Percentiles rank a stretch among this genome's conserved stretches.
Conservation (phyloP, 2,329 filamentous ascomycete species). For the Paracorniculantispora psalliotae region DNA sequence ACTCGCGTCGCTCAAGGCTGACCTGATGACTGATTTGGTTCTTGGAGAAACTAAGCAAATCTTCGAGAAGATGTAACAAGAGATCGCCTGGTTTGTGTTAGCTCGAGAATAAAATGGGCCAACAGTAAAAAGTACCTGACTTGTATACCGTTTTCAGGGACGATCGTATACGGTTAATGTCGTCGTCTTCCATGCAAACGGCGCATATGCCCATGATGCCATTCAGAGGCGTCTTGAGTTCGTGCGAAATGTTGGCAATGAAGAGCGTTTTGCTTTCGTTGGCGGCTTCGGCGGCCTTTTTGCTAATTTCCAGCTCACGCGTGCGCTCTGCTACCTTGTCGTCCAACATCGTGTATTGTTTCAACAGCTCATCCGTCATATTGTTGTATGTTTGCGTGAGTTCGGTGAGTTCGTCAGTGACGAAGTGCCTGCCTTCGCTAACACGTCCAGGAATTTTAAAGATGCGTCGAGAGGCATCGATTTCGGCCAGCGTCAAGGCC, state of each 20-base stretch:
- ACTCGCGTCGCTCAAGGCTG: constrained; percentile 78
- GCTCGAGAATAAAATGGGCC: not conserved
- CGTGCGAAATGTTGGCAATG: constrained; percentile 85
- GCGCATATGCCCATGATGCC: constrained; percentile 93
- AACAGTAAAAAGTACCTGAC: constrained; percentile 47
- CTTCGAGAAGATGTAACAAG: constrained; percentile 78
- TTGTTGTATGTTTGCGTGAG: constrained; percentile 83
- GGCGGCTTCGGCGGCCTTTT: constrained; percentile 87
- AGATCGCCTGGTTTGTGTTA: constrained; percentile 51
- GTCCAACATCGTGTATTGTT: constrained; percentile 80
- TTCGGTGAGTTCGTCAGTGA: constrained; percentile 83
- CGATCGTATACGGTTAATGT: constrained; percentile 70
- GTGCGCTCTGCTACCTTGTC: constrained; percentile 81
- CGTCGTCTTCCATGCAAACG: constrained; percentile 87
- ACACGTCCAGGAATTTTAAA: constrained; percentile 88
- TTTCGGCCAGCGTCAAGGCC: constrained; percentile 23
- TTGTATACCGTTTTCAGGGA: constrained; percentile 86
- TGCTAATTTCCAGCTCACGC: constrained; percentile 78
- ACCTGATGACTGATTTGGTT: constrained; percentile 89
- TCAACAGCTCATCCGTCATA: constrained; percentile 85
- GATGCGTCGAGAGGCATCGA: constrained; percentile 42
- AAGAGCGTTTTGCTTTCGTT: constrained; percentile 97
- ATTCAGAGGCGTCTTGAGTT: constrained; percentile 91
- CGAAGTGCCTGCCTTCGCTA: constrained; percentile 63
- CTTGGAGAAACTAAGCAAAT: constrained; percentile 88